Percentiles rank a stretch among this genome's conserved stretches.
These are phyloP conservation scores for Dissophora globulifera DNA, from an alignment of 192 early-diverging fungal genomes.

Conservation along the genomic window DNA sequence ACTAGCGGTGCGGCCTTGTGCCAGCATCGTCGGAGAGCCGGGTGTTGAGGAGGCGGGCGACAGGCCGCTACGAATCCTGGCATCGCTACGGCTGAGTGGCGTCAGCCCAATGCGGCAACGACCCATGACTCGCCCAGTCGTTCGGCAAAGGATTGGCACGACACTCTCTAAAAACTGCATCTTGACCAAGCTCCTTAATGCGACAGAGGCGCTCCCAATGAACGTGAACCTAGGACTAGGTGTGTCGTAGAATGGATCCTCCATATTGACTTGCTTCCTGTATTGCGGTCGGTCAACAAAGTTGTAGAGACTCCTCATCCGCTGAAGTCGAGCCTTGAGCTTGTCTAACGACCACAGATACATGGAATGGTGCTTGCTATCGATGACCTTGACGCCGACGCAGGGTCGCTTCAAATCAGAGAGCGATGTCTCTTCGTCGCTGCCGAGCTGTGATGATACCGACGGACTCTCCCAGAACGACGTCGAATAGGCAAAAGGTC, in stretches of 20 bases:
- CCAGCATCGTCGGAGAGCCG: slow-evolving; percentile 27
- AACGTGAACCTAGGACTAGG: slow-evolving; percentile 64
- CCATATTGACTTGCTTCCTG: slow-evolving; percentile 64
- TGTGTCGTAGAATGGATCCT: slow-evolving; percentile 70
- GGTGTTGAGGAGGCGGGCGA: slow-evolving; percentile 17
- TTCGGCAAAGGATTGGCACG: slow-evolving; percentile 58
- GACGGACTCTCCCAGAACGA: slow-evolving; percentile 66
- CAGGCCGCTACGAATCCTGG: slow-evolving; percentile 12
- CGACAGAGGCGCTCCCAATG: slow-evolving; percentile 61
- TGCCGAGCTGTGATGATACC: slow-evolving; percentile 58
- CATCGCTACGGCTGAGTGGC: slow-evolving; percentile 41
- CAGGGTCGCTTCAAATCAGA: slow-evolving; percentile 57
- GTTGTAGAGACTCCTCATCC: slow-evolving; percentile 78
- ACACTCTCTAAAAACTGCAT: slow-evolving; percentile 58
- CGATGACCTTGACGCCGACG: slow-evolving; percentile 66
- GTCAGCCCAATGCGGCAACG: slow-evolving; percentile 55
- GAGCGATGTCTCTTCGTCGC: slow-evolving; percentile 60
- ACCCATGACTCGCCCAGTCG: slow-evolving; percentile 56
- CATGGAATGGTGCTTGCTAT: slow-evolving; percentile 62
- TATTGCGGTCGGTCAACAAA: slow-evolving; percentile 66
- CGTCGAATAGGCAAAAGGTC: slow-evolving; percentile 57
- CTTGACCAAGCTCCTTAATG: slow-evolving; percentile 53
- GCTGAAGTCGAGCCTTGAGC: slow-evolving; percentile 66
- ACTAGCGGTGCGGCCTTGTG: slow-evolving; percentile 15
- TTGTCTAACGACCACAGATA: slow-evolving; percentile 74